Evolutionary conservation across 2,329 filamentous ascomycete species (phyloP), one percentile per base, ranked within the genome.

Genomic region (Fusarium sp.): DNA sequence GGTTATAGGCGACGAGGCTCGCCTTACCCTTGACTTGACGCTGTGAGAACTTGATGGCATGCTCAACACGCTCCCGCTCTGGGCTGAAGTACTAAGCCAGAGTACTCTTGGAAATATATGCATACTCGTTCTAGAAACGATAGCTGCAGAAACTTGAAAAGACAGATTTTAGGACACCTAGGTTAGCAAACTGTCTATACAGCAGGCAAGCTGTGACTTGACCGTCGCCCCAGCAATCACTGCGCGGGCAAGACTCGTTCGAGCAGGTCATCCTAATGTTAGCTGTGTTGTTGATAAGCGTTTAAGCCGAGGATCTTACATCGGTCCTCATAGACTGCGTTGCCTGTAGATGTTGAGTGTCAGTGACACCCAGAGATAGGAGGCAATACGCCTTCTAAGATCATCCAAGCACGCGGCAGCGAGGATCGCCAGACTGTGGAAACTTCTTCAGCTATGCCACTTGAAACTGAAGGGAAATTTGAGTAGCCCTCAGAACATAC

Each of bases 211-310:
- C 25, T 27, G 25, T 27, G 25, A 27, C 25, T 27, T 27, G 25
- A 78, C 71, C 35, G 70, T 64, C 5, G 82, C 83, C 51, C 87
- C 80, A 53, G 87, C 86, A 65, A 90, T 88, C 70, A 89, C 82
- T 37, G 87, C 88, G 42, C 87, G 83, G 63, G 87, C 87, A 53
- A 90, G 79, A 29, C 80, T 79, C 45, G 84, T 87, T 53, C 83
- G 61, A 72, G 67, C 6, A 75, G 68, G 48, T 76, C 25, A 27
- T 27, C 25, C 8, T 10, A 6, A 27, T 27, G 25, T 27, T 27
- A 27, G 25, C 25, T 27, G 25, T 4, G 25, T 27, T 27, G 25
- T 27, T 10, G 25, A 27, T 27, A 10, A 27, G 25, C 25, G 25
- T 27, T 27, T 27, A 27, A 27, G 25, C 25, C 8, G 25, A 27